These are phyloP conservation scores for Mycosarcoma mackinlayi DNA, from an alignment of 1,284 basidiomycete genomes.

Conservation along the genomic window DNA sequence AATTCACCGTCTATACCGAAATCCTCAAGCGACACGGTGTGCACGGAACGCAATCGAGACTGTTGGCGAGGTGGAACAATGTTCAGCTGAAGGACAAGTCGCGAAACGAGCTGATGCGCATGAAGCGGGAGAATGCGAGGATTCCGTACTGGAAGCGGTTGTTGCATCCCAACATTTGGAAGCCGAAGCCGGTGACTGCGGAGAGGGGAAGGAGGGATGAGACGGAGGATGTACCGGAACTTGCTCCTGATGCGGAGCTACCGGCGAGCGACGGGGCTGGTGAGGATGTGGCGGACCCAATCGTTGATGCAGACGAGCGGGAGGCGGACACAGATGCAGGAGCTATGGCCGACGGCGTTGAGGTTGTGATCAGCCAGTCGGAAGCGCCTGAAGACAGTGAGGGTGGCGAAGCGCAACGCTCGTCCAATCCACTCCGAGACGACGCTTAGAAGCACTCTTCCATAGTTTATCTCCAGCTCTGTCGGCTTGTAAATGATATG, in stretches of 20 bases:
- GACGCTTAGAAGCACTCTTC: background rate
- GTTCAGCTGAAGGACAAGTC: constrained; percentile 62
- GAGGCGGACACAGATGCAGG: constrained; percentile 1
- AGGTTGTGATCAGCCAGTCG: constrained; percentile 14
- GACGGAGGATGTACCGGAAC: constrained; percentile 38
- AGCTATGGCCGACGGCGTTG: constrained; percentile 5
- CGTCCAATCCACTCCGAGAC: constrained; percentile 27
- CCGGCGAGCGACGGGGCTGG: background rate
- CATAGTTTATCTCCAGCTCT: background rate
- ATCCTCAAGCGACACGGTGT: constrained; percentile 46
- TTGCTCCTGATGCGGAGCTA: constrained; percentile 3
- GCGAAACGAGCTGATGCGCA: constrained; percentile 50
- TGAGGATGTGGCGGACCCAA: constrained; percentile 17
- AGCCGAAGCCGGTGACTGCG: constrained; percentile 11
- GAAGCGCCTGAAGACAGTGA: background rate
- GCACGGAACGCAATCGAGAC: constrained; percentile 17
- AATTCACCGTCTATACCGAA: constrained; percentile 41
- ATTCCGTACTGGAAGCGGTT: constrained; percentile 54
- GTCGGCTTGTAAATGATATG: background rate
- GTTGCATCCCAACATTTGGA: constrained; percentile 47
- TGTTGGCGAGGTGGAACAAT: constrained; percentile 53
- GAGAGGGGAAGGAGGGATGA: constrained; percentile 18
- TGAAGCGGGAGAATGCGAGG: constrained; percentile 38
- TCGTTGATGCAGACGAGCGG: constrained; percentile 4
- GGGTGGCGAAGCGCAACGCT: background rate